phyloP scores from a whole-genome alignment of 2,329 filamentous ascomycete genomes.

The Aspergillus sp. region DNA sequence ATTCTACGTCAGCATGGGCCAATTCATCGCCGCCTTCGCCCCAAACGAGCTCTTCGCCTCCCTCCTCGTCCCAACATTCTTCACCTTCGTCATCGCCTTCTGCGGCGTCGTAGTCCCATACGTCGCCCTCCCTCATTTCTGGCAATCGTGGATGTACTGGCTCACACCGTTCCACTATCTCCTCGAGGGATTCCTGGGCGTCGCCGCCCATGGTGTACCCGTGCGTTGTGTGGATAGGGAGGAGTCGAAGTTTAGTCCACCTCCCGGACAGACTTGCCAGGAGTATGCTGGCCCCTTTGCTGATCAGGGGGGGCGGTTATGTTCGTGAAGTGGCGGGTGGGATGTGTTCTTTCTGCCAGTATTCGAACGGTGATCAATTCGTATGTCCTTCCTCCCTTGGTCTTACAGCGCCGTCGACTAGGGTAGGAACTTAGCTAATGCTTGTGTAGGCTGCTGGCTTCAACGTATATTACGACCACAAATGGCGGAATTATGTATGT shows the following conservation, averaged over 20 bases:
- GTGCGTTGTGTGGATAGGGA: conserved; percentile 55
- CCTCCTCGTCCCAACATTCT: conserved; percentile 63
- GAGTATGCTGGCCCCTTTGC: conserved; percentile 55
- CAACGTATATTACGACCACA: conserved; percentile 56
- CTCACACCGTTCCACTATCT: conserved; percentile 66
- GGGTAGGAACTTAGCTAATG: not conserved
- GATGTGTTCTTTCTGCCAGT: conserved; percentile 62
- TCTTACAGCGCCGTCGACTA: not conserved
- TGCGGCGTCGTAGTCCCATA: conserved; percentile 72
- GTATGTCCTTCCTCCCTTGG: conserved; percentile 26
- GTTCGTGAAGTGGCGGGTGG: conserved; percentile 53
- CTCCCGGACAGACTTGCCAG: conserved; percentile 56
- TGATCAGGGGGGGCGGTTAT: conserved; percentile 54
- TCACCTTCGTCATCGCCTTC: conserved; percentile 66
- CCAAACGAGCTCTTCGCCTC: conserved; percentile 65
- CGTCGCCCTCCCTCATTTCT: conserved; percentile 58
- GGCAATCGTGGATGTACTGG: conserved; percentile 63
- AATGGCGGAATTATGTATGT: conserved; percentile 60
- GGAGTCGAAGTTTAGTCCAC: conserved; percentile 57
- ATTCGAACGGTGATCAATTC: conserved; percentile 57
- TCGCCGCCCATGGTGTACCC: conserved; percentile 50
- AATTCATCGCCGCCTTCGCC: conserved; percentile 62
- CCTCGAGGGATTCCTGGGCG: conserved; percentile 57
- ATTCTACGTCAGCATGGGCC: conserved; percentile 61
- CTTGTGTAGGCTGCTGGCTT: conserved; percentile 38